Evolutionary conservation across 768 basidiomycete species (phyloP).

Genomic region (Suillus cothurnatus): DNA sequence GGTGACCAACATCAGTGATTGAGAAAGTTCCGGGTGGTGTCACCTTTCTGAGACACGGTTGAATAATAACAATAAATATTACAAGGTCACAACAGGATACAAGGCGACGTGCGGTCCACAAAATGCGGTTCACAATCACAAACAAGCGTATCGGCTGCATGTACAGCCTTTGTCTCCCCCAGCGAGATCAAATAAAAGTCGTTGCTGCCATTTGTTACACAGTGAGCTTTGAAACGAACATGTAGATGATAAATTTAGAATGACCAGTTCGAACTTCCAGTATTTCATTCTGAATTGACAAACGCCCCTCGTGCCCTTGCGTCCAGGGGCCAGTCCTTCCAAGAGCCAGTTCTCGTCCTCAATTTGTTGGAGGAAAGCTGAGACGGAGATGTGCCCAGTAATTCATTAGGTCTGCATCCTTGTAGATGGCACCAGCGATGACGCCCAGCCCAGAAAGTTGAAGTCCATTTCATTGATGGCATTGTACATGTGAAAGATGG

Average conservation of each 20-base stretch:
- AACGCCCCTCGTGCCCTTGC: no score
- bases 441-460: neutral
- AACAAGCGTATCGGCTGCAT: neutral
- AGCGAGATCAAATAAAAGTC: neutral
- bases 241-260: no score
- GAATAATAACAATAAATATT: no score
- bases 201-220: neutral
- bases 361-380: neutral
- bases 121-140: no score
- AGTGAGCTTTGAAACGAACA: neutral
- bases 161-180: neutral
- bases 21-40: no score
- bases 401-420: neutral
- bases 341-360: no score
- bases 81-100: no score
- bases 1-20: no score
- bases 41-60: no score
- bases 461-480: neutral
- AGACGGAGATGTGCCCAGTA: neutral
- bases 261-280: neutral
- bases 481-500: neutral
- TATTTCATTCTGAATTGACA: no score
- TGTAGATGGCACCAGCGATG: neutral
- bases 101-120: no score
- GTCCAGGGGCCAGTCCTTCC: no score